Base-by-base conservation (phyloP, 2,329 filamentous ascomycete species). In the Pseudogymnoascus sp. region DNA sequence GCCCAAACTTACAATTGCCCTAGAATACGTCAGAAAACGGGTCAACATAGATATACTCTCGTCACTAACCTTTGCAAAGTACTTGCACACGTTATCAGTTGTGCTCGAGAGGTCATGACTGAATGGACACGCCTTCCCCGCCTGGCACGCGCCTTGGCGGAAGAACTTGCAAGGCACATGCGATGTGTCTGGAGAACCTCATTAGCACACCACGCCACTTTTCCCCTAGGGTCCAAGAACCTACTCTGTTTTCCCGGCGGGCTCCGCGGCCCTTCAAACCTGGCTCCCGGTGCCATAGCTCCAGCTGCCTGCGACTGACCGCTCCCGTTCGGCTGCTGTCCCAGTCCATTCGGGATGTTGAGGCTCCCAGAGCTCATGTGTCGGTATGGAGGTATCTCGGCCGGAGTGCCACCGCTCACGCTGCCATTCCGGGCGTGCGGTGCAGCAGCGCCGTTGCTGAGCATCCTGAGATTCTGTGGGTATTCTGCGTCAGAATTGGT, bases 131-230 rank as follows among this genome's bases (percentile, higher is more conserved):
- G 92, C 91, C 74, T 90, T 90, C 69, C 94, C 94, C 63, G 94
- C 94, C 82, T 97, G 93, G 76, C 94, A 99, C 71, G 91, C 87
- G 74, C 93, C 92, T 79, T 96, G 91, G 61, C 92, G 88, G 77
- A 94, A 99, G 88, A 99, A 99, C 82, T 97, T 97, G 89, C 94
- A 99, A 39, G 94, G 94, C 49, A 99, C 94, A 79, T 97, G 94
- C 65, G 92, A 89, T 16, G 94, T 96, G 76, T 96, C 93, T 97
- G 67, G 61, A 38, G 37, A 60, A 31, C 10, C 26, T 6, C 31
- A 19, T 60, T 60, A 60, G 58, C 58, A 60, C 26, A 55, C 37
- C 43, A 35, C 39, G 45, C 64, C 63, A 62, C 62, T 23, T 60
- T 61, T 66, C 61, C 63, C 63, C 62, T 63, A 23, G n/a, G n/a